Base-by-base conservation (phyloP, 2,329 filamentous ascomycete genomes). In the Calonectria naviculata region DNA sequence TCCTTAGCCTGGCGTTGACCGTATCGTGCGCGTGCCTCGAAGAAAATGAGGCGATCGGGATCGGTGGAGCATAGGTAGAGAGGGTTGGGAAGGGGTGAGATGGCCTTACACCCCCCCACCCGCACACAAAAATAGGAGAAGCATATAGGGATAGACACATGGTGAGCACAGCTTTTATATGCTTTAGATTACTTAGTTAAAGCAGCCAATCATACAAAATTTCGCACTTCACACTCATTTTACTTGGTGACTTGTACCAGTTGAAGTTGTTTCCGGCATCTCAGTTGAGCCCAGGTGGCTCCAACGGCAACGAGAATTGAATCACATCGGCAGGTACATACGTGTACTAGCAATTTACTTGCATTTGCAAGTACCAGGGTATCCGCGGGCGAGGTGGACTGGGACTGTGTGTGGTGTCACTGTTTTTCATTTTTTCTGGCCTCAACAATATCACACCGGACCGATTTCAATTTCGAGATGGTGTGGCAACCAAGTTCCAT, bases 81-180 rank as follows among this genome's bases (percentile, higher is more conserved):
- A 26, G 2, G 34, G 42, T 21, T 61, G 56, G 56, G 34, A 26
- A 34, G 28, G 29, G 42, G 42, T 36, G 41, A 26, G 21, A 44
- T 36, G 10, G 6, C 38, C 31, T 34, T 21, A 19, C 52, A 36
- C 34, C 10, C 28, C 4, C 26, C 52, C 31, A 26, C 13, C 31
- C 34, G 38, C 31, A 58, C 47, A 13, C 56, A 61, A 58, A 65
- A 56, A 58, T 41, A 52, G 62, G 47, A 10, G 62, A n/a, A 31
- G 36, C 21, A 28, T 64, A 65, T 42, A 62, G 38, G 26, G 28
- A 52, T 28, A 49, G 62, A 65, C 21, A 65, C 29, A 65, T n/a
- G 47, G 47, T 36, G 47, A 65, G 49, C 49, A 67, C 29, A 34
- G 38, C 28, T 56, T 31, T 60, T 52, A 21, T 24, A 5, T 38